Evolutionary conservation across 108 stramenopile species (phyloP).

Genomic region (Cyclostephanos tholiformis): DNA sequence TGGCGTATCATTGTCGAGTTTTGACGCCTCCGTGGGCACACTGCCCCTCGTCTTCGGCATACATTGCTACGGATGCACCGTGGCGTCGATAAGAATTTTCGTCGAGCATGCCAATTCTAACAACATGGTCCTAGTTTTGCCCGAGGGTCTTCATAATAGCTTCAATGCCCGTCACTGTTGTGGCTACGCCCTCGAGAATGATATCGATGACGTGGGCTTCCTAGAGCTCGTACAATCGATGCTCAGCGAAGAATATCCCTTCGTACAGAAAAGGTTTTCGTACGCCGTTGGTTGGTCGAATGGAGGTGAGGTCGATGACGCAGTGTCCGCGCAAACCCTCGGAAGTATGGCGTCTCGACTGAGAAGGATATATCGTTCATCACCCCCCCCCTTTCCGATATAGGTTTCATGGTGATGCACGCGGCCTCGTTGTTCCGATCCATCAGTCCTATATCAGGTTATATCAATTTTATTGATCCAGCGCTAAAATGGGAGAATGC

Average conservation of each 20-base stretch:
- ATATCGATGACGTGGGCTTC: conserved; percentile 61
- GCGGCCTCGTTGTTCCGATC: conserved; percentile 57
- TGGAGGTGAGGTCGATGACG: conserved; percentile 37
- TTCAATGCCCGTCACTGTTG: conserved; percentile 64
- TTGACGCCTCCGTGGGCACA: conserved; percentile 7
- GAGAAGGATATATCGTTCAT: too few species aligned
- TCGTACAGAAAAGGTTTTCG: conserved; percentile 27
- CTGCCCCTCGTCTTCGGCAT: conserved; percentile 57
- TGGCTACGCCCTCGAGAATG: conserved; percentile 59
- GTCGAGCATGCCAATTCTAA: conserved; percentile 35
- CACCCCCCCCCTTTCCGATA: background rate
- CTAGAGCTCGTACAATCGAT: conserved; percentile 34
- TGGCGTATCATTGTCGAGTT: background rate
- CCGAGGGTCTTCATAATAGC: conserved; percentile 49
- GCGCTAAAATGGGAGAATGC: background rate
- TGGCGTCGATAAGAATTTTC: conserved; percentile 19
- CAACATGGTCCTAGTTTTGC: conserved; percentile 51
- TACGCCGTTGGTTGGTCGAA: conserved; percentile 68
- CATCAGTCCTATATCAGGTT: conserved; percentile 62
- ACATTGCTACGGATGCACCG: conserved; percentile 58
- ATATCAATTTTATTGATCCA: conserved; percentile 18
- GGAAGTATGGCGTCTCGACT: too few species aligned
- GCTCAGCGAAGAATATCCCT: conserved; percentile 24
- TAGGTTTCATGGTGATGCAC: conserved; percentile 52
- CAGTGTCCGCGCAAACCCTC: too few species aligned